Base-by-base conservation (phyloP, 129 eudicot genomes). In the Sambucus nigra region DNA sequence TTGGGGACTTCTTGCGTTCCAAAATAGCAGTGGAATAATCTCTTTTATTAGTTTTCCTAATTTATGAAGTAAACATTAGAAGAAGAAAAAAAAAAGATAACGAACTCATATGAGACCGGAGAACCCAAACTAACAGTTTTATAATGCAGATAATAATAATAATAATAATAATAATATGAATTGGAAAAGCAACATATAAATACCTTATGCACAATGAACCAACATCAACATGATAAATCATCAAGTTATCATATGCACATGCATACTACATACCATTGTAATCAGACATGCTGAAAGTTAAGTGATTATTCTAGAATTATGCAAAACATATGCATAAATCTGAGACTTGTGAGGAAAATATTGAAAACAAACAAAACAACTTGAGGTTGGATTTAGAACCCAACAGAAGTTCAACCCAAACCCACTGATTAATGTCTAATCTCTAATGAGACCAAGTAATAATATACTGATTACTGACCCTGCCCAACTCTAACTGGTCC, bases 1-100 rank as follows among this genome's bases (percentile, higher is more conserved):
- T 75, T 2, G 81, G 69, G 8, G 76, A 35, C 62, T 69, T 75
- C 66, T 75, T 75, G 8, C 69, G 44, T 39, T 75, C 76, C 63
- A 75, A 59, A 40, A 75, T 75, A 17, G 81, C 81, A 5, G 76
- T 69, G 18, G 72, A 57, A 38, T 17, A 69, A 60, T 69, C 73
- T 55, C 42, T 69, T 58, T 75, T 75, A 21, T 7, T 39, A 38
- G 52, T 53, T 63, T 57, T 71, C 51, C 76, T 71, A 33, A 42
- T 12, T 5, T 23, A 26, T 7, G 48, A 5, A 20, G 22, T 4
- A 28, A 15, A 33, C 21, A 39, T 40, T 40, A 40, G n/a, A 7
- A n/a, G 15, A 40, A 29, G 12, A 31, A 53, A 16, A 27, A 27
- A 15, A 19, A 29, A 29, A 15, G 5, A 19, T 1, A 12, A 15